Percentiles rank a stretch among this genome's conserved stretches.
These are phyloP conservation scores for Zoysia japonica DNA, from an alignment of 176 grass and related monocot species.

Conservation along the genomic window DNA sequence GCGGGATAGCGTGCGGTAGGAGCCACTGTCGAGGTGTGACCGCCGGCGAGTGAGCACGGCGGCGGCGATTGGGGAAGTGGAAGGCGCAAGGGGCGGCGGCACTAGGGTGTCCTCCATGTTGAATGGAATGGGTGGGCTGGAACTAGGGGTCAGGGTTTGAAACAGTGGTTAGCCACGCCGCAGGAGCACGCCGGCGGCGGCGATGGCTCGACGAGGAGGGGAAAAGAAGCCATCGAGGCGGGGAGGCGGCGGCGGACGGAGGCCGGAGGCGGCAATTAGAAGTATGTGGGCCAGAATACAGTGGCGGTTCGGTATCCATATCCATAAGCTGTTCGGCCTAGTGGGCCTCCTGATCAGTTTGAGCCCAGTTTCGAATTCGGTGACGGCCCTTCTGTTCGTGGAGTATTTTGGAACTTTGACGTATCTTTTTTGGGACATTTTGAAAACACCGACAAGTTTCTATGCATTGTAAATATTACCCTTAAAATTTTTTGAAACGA, in stretches of 20 bases:
- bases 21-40: constrained; percentile 74
- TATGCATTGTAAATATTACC: no score
- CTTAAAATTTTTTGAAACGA: no score
- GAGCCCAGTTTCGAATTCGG: not conserved
- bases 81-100: not conserved
- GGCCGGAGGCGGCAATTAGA: constrained; percentile 8
- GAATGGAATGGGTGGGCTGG: constrained; percentile 1
- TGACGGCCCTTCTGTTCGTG: no score
- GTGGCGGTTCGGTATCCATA: not conserved
- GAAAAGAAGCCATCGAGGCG: not conserved
- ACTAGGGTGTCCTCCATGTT: constrained; percentile 27
- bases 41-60: constrained; percentile 39
- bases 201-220: not conserved
- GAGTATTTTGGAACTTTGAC: no score
- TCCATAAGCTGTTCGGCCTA: not conserved
- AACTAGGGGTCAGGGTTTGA: not conserved
- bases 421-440: no score
- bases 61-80: not conserved
- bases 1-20: constrained; percentile 65
- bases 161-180: constrained; percentile 3
- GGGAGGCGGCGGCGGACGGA: not conserved
- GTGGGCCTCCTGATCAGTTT: not conserved
- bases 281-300: not conserved
- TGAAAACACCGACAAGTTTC: no score
- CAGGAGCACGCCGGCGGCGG: constrained; percentile 27